Evolutionary conservation across 106 monocot species (phyloP).

Genomic region (Phalaenopsis aphrodite): DNA sequence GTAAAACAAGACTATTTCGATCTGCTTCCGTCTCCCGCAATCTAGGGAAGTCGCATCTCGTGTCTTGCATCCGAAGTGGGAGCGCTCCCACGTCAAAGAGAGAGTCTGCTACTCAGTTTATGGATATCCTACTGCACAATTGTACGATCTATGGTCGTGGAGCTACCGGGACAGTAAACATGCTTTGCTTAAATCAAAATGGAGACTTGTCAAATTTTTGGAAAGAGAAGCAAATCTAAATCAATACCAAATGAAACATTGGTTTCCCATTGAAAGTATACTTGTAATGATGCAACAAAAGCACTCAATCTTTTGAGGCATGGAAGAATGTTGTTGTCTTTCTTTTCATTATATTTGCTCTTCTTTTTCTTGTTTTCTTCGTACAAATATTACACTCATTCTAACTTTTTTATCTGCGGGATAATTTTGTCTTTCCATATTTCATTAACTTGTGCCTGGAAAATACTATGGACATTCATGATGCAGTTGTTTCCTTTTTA

Average conservation of each 20-base stretch:
- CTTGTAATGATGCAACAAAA: background rate
- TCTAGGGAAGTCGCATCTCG: too few species aligned
- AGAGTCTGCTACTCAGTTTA: too few species aligned
- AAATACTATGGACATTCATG: background rate
- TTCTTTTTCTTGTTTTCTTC: background rate
- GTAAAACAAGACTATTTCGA: too few species aligned
- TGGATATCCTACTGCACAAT: background rate
- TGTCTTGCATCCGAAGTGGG: too few species aligned
- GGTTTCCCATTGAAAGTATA: background rate
- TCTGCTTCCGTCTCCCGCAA: too few species aligned
- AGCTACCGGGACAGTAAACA: background rate
- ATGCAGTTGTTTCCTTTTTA: slow-evolving; percentile 3
- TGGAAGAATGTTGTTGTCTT: background rate
- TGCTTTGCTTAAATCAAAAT: background rate
- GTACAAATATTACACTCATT: too few species aligned
- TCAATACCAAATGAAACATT: background rate
- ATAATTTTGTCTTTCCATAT: too few species aligned
- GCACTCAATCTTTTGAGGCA: background rate
- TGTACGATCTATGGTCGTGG: background rate
- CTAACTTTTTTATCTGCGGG: too few species aligned
- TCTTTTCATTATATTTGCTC: background rate
- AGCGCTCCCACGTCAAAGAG: too few species aligned
- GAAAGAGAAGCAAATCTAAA: background rate
- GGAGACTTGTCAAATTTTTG: background rate
- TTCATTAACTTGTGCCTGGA: too few species aligned